Percentiles rank a stretch among this genome's conserved stretches.
These are phyloP conservation scores for Senna tora DNA, from an alignment of 306 rosid genomes.

Conservation along the genomic window DNA sequence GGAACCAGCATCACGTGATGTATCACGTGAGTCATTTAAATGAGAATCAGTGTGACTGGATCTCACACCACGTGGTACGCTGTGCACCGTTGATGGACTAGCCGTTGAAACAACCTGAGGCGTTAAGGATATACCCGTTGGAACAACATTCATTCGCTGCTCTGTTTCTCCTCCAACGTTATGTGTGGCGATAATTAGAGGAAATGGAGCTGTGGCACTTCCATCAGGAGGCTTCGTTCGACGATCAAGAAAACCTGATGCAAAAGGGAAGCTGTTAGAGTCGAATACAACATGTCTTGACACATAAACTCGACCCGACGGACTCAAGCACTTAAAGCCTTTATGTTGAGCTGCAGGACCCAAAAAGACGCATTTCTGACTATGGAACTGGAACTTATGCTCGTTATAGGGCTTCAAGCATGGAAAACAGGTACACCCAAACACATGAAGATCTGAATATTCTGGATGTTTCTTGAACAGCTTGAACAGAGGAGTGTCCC, in stretches of 20 bases:
- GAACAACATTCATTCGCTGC: too few relatives aligned
- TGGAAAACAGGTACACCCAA: not conserved
- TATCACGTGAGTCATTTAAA: too few relatives aligned
- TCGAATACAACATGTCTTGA: not conserved
- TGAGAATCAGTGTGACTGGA: too few relatives aligned
- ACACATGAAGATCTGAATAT: rapidly evolving
- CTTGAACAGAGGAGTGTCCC: not conserved
- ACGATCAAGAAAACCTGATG: not conserved
- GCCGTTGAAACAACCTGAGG: too few relatives aligned
- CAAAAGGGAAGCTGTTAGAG: not conserved
- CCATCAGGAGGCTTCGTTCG: too few relatives aligned
- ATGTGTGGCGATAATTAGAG: too few relatives aligned
- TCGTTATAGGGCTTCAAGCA: not conserved
- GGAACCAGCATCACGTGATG: too few relatives aligned
- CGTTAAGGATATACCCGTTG: too few relatives aligned
- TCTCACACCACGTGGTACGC: too few relatives aligned
- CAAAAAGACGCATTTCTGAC: not conserved
- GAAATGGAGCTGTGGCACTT: too few relatives aligned
- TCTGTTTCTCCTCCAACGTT: too few relatives aligned
- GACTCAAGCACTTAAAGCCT: not conserved
- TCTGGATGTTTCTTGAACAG: not conserved
- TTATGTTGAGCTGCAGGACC: not conserved
- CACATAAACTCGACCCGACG: not conserved
- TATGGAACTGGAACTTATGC: not conserved
- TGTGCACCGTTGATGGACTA: too few relatives aligned